Percentiles rank a stretch among this genome's conserved stretches.
Evolutionary conservation across 2,329 filamentous ascomycete species (phyloP).

Genomic region (Ophiostoma sp.): DNA sequence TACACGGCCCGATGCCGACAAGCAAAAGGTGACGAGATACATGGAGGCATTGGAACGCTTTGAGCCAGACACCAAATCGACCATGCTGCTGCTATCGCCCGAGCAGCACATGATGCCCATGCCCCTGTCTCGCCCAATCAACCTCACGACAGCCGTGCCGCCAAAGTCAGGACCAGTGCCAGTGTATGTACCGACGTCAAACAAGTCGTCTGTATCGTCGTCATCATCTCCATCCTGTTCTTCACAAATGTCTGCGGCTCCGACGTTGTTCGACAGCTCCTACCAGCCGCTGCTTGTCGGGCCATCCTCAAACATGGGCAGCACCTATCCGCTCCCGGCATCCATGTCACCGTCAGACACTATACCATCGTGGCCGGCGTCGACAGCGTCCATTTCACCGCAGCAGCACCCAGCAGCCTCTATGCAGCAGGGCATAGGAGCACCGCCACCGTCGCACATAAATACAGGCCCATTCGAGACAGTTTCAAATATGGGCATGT

Average conservation of each 20-base stretch:
- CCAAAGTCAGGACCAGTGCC: neutral
- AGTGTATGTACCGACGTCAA: neutral
- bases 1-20: neutral
- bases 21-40: neutral
- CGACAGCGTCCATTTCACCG: neutral
- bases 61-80: neutral
- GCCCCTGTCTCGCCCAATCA: neutral
- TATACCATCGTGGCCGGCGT: neutral
- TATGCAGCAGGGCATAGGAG: neutral
- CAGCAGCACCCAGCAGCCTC: neutral
- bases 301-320: neutral
- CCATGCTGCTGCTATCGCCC: neutral
- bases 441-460: neutral
- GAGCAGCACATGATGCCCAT: constrained; percentile 11
- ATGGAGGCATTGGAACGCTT: neutral
- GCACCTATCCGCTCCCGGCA: neutral
- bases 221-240: neutral
- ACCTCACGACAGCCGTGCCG: constrained; percentile 11
- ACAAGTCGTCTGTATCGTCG: neutral
- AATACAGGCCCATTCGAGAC: neutral
- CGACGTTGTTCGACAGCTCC: neutral
- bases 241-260: neutral
- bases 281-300: neutral
- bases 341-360: neutral
- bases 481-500: constrained; percentile 10